These are phyloP conservation scores for Apiotrichum domesticum DNA, from an alignment of 1,284 basidiomycete genomes.

Conservation along the genomic window DNA sequence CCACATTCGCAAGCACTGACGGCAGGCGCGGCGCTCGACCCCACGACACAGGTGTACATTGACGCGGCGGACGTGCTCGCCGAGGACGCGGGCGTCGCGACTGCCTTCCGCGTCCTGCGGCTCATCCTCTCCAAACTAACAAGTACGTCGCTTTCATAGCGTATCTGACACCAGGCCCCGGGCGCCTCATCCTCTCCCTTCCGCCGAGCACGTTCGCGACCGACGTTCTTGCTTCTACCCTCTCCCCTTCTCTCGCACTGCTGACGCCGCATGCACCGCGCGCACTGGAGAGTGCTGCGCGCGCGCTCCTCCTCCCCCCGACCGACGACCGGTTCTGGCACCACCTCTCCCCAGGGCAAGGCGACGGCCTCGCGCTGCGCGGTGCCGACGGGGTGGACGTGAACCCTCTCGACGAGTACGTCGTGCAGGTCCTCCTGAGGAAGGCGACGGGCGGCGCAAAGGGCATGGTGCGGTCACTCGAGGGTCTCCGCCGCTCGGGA, in stretches of 20 bases:
- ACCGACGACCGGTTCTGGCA: slow-evolving; percentile 28
- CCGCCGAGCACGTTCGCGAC: slow-evolving; percentile 55
- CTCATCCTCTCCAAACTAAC: slow-evolving; percentile 17
- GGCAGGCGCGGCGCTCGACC: slow-evolving; percentile 14
- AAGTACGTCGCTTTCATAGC: not conserved
- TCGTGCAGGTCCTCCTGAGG: slow-evolving; percentile 35
- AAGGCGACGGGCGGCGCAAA: slow-evolving; percentile 45
- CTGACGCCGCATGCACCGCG: slow-evolving; percentile 60
- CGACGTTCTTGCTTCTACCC: slow-evolving; percentile 56
- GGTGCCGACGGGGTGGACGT: slow-evolving; percentile 19
- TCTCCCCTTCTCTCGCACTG: slow-evolving; percentile 62
- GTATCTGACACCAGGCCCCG: slow-evolving; percentile 47
- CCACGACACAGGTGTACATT: slow-evolving; percentile 33
- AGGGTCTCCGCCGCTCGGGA: slow-evolving; percentile 12
- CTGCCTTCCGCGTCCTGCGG: slow-evolving; percentile 25
- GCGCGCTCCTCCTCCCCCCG: slow-evolving; percentile 55
- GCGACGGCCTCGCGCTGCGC: slow-evolving; percentile 22
- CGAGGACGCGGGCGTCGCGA: slow-evolving; percentile 28
- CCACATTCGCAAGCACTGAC: not conserved
- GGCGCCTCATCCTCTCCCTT: slow-evolving; percentile 60
- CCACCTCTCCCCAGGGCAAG: slow-evolving; percentile 28
- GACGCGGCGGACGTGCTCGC: slow-evolving; percentile 40
- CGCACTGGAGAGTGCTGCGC: slow-evolving; percentile 60
- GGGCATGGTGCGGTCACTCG: slow-evolving; percentile 35
- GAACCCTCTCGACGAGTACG: slow-evolving; percentile 10